Base-by-base conservation (phyloP, 2,329 filamentous ascomycete genomes). In the Alternaria conjuncta region DNA sequence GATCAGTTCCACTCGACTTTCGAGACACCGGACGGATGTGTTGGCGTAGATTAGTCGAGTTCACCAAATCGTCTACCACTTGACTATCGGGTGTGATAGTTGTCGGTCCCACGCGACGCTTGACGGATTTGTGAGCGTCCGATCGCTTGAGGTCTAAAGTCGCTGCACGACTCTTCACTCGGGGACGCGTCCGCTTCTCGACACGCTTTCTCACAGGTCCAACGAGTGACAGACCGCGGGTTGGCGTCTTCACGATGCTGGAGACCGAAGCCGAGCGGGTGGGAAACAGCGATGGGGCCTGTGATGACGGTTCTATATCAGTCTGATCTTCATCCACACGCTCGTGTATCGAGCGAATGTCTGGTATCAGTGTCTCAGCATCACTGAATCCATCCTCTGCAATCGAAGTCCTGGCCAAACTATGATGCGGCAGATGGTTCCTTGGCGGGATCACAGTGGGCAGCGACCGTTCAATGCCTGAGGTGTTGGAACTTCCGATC, bases 201-300 rank as follows among this genome's bases (percentile, higher is more conserved):
- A 74, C 65, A 47, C 71, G 23, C 26, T 62, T 68, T 28, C 59
- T 47, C 2, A 76, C 70, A n/a, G 72, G 72, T 1, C 74, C 73
- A 18, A 76, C 70, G 1, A 76, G 66, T 12, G 74, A 75, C 2
- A 77, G 50, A 6, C 75, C 75, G 9, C 75, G 71, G 2, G 73
- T 76, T 15, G 75, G 75, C 10, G 75, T 77, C 20, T 71, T 73
- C 1, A 77, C 66, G 28, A 77, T 74, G 32, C 74, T 77, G 11
- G 69, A 71, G 2, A 69, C 53, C 1, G 74, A 75, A 13, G 30
- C 47, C 10, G 70, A 65, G n/a, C 73, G 63, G 0, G 63, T 69
- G 0, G 66, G 70, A 18, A 65, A 32, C 21, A 44, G 41, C 5
- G 68, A 70, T n/a, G 55, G 59, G 46, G 30, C 5, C 3, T 25